phyloP scores from a whole-genome alignment of 495 filamentous ascomycete species.

The Paragyromitra xinjiangensis region DNA sequence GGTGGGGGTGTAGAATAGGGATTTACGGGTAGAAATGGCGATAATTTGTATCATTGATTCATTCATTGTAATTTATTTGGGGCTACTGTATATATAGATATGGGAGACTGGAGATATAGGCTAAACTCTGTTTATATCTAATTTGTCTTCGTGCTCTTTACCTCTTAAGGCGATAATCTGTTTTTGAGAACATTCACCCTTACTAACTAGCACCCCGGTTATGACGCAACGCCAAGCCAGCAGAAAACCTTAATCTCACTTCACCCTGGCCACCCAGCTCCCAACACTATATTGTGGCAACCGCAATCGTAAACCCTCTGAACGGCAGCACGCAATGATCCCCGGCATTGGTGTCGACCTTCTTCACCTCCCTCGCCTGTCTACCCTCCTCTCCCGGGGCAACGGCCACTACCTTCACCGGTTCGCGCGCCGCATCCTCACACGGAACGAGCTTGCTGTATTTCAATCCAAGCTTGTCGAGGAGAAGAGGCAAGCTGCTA shows the following conservation, averaged over 20 bases:
- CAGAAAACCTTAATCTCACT: conserved; percentile 22
- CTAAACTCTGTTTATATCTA: neutral
- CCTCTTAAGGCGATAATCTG: neutral
- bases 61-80: conserved; percentile 17
- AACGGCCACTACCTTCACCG: conserved; percentile 61
- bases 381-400: conserved; percentile 60
- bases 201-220: neutral
- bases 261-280: neutral
- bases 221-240: conserved; percentile 23
- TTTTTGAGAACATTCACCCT: neutral
- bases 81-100: neutral
- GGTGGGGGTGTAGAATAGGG: neutral
- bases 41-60: conserved; percentile 28
- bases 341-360: conserved; percentile 66
- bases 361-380: conserved; percentile 65
- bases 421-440: conserved; percentile 66
- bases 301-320: neutral
- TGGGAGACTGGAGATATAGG: neutral
- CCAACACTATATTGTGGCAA: neutral
- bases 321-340: conserved; percentile 25
- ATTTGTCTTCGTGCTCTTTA: neutral
- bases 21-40: neutral
- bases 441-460: conserved; percentile 60
- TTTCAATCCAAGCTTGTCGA: conserved; percentile 39
- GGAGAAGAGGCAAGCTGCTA: conserved; percentile 2